Evolutionary conservation across 2,329 filamentous ascomycete genomes (phyloP).

Genomic region (Calonectria montana): DNA sequence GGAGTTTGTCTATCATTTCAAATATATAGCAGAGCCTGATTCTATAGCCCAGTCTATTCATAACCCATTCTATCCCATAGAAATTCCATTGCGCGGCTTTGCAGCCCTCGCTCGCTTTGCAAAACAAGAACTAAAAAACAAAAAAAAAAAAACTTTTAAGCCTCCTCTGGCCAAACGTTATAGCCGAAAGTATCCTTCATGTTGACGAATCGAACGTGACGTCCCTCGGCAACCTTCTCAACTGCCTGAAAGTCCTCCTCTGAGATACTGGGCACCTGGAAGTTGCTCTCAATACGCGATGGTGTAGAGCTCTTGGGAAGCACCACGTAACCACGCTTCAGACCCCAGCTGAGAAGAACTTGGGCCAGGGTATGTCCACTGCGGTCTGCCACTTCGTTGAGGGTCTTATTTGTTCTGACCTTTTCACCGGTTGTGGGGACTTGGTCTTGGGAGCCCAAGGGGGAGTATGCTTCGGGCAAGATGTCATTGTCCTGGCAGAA

Average conservation of each 20-base stretch:
- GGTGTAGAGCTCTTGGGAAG: conserved; percentile 78
- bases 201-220: conserved; percentile 80
- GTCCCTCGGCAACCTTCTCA: conserved; percentile 58
- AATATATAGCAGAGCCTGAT: neutral
- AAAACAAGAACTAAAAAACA: neutral
- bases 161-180: conserved; percentile 74
- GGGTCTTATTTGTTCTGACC: conserved; percentile 47
- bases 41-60: neutral
- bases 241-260: conserved; percentile 68
- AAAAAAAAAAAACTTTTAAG: neutral
- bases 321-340: conserved; percentile 74
- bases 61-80: neutral
- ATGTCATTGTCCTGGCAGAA: conserved; percentile 65
- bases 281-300: conserved; percentile 63
- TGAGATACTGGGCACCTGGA: conserved; percentile 37
- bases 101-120: neutral
- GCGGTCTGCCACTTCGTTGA: conserved; percentile 64
- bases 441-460: conserved; percentile 67
- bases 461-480: conserved; percentile 66
- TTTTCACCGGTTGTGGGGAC: conserved; percentile 42
- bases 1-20: neutral
- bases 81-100: neutral
- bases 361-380: conserved; percentile 64
- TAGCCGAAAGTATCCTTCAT: conserved; percentile 86
- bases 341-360: conserved; percentile 68